A percentile compares a stretch with the other conserved stretches of the same genome.
Conservation (phyloP, 2,329 filamentous ascomycete genomes). For the Colletotrichum lupini region DNA sequence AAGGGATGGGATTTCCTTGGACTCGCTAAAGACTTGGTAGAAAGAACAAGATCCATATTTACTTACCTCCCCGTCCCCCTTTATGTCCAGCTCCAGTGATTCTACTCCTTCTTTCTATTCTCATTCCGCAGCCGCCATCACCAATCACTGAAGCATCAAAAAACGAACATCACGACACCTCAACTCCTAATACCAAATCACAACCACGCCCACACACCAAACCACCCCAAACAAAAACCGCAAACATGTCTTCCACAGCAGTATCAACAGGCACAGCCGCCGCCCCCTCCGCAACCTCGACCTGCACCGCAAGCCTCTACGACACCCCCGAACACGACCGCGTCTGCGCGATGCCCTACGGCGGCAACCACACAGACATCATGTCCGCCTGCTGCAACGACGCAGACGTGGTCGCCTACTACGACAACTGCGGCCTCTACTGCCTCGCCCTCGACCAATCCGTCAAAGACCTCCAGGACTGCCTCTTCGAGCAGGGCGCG, state of each 20-base stretch:
- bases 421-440: constrained; percentile 61
- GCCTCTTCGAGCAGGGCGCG: constrained; percentile 53
- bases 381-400: constrained; percentile 58
- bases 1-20: neutral
- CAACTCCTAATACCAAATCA: neutral
- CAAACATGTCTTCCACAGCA: constrained; percentile 20
- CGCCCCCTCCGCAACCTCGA: constrained; percentile 7
- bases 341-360: constrained; percentile 55
- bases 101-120: neutral
- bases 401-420: constrained; percentile 56
- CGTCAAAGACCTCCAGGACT: constrained; percentile 44
- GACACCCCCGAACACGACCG: constrained; percentile 55
- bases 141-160: neutral
- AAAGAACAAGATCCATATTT: neutral
- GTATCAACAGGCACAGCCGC: neutral
- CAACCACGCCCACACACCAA: neutral
- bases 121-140: no score
- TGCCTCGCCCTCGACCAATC: constrained; percentile 52
- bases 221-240: neutral
- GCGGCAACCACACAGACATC: constrained; percentile 53
- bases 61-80: neutral
- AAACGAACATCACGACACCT: neutral
- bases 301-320: constrained; percentile 45
- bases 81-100: neutral
- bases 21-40: neutral